Percentiles rank a stretch among this genome's conserved stretches.
These are phyloP conservation scores for Entoloma clypeatum DNA, from an alignment of 1,284 basidiomycete species.

Conservation along the genomic window DNA sequence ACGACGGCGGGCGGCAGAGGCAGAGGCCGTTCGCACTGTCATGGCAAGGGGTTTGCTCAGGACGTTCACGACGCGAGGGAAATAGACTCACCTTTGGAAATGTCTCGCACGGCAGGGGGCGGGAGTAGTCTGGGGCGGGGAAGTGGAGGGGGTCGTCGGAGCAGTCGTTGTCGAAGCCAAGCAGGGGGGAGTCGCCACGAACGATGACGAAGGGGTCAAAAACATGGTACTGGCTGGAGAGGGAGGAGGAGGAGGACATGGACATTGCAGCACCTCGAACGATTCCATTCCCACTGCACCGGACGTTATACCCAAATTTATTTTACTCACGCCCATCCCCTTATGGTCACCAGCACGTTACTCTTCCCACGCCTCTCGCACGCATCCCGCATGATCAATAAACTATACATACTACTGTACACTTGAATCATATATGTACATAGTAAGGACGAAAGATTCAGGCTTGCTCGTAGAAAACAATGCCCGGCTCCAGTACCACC, in stretches of 20 bases:
- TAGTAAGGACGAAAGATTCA: too few relatives aligned
- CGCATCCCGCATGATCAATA: too few relatives aligned
- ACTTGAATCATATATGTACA: too few relatives aligned
- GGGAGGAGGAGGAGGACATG: constrained; percentile 2
- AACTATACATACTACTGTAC: too few relatives aligned
- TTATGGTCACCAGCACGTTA: too few relatives aligned
- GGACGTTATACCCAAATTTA: not conserved
- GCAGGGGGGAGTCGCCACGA: constrained; percentile 20
- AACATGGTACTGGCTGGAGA: not conserved
- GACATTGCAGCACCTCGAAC: not conserved
- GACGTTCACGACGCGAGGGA: not conserved
- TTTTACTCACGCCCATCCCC: not conserved
- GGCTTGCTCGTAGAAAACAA: too few relatives aligned
- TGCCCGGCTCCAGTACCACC: too few relatives aligned
- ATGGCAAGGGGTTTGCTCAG: not conserved
- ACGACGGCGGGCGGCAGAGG: constrained; percentile 10
- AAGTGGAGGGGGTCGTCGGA: constrained; percentile 17
- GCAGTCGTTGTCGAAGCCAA: constrained; percentile 14
- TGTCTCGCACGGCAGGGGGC: constrained; percentile 14
- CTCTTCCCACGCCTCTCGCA: too few relatives aligned
- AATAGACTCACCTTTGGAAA: constrained; percentile 4
- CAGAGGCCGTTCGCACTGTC: not conserved
- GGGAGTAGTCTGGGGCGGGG: constrained; percentile 12
- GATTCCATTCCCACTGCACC: not conserved
- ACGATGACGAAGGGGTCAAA: constrained; percentile 1